Base-by-base conservation (phyloP, 768 basidiomycete genomes). In the Tephrocybe sp. region DNA sequence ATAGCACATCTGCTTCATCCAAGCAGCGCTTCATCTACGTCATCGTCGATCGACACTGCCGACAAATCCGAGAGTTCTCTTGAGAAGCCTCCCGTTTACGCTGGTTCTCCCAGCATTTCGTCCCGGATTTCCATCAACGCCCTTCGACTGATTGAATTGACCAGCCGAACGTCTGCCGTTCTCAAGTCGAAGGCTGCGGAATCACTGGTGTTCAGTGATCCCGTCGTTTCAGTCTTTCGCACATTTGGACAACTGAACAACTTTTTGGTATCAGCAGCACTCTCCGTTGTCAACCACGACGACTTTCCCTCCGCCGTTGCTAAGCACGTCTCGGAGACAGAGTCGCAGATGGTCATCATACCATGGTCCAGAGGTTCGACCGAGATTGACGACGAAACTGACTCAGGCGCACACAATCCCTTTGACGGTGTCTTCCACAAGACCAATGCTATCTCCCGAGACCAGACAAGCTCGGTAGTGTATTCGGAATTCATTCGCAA, bases 101-200 rank as follows among this genome's bases (percentile, higher is more conserved):
- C 47, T 14, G 33, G 45, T 4, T 47, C 62, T 0, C 53, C 54
- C 4, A 55, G 47, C 3, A n/a, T n/a, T n/a, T n/a, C n/a, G n/a
- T n/a, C n/a, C n/a, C n/a, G n/a, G n/a, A 69, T 84, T 49, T 70
- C 73, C 9, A 74, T 96, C 30, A 82, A 92, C 56, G 89, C 89
- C 0, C 78, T 98, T 3, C 92, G 95, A n/a, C 78, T 98, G 7
- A 83, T 98, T 56, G 94, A 98, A 64, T 73, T 98, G 34, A 89
- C 91, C 0, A 85, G 85, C 28, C 88, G 97, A 51, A 90, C 90
- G 1, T 93, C 91, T 1, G 87, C 89, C 2, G 81, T 96, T 28
- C 80, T 98, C 67, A 87, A 83, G 62, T 90, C 88, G 1, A 82
- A 88, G 47, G 85, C 84, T 54, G 81, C 86, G 0, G 88, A 90